Evolutionary conservation across 805 yeast species (phyloP).

Genomic region (Sugiyamaella lignohabitans): DNA sequence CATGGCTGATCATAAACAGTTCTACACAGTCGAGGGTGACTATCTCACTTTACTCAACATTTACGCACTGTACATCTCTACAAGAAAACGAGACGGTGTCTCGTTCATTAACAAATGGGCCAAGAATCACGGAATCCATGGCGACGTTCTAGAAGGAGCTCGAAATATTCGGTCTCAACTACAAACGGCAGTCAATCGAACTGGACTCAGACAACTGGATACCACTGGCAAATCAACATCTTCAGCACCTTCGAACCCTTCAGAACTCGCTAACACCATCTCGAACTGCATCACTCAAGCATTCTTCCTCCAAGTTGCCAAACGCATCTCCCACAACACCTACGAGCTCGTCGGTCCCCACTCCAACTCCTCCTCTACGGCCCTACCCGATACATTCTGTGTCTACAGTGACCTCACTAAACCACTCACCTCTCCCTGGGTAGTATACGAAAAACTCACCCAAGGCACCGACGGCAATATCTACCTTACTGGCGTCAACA

Average conservation of each 20-base stretch:
- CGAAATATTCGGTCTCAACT: constrained; percentile 34
- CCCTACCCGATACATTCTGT: not conserved
- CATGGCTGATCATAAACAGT: constrained; percentile 59
- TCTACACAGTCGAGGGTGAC: constrained; percentile 65
- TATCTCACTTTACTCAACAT: constrained; percentile 73
- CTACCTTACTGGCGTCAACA: constrained; percentile 12
- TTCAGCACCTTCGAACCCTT: constrained; percentile 10
- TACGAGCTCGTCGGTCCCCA: constrained; percentile 6
- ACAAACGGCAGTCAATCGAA: not conserved
- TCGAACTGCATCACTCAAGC: constrained; percentile 12
- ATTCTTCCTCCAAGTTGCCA: constrained; percentile 17
- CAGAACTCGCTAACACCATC: constrained; percentile 1
- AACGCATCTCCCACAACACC: constrained; percentile 4
- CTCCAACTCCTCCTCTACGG: not conserved
- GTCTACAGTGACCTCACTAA: constrained; percentile 6
- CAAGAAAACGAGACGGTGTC: not conserved
- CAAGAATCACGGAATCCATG: constrained; percentile 52
- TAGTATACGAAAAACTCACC: constrained; percentile 11
- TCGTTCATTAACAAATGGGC: constrained; percentile 48
- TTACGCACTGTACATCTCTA: constrained; percentile 42
- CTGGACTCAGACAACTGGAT: not conserved
- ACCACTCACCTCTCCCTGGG: constrained; percentile 9
- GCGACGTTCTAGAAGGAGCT: constrained; percentile 57
- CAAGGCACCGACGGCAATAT: constrained; percentile 9
- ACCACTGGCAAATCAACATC: constrained; percentile 37